These are phyloP conservation scores for Antrodiella citrinella DNA, from an alignment of 768 basidiomycete species.

Conservation along the genomic window DNA sequence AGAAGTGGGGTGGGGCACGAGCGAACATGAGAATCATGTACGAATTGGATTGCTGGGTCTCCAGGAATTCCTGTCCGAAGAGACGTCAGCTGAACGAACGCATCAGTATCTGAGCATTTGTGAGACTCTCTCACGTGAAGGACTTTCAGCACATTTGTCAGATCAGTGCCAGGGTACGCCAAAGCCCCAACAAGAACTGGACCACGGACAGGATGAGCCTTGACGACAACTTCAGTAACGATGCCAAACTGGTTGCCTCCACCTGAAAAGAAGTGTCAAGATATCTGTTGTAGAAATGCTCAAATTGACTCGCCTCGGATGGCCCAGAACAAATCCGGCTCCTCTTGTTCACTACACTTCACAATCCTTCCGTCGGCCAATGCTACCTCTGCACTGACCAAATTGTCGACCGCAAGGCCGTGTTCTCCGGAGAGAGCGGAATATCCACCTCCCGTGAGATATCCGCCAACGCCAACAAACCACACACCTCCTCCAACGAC, in stretches of 20 bases:
- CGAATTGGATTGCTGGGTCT: neutral
- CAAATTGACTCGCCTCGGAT: slow-evolving; percentile 18
- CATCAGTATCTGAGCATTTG: slow-evolving; percentile 1
- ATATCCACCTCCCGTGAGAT: slow-evolving; percentile 10
- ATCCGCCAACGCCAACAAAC: slow-evolving; percentile 9
- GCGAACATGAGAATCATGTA: neutral
- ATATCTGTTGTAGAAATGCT: no score
- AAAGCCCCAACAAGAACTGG: slow-evolving; percentile 1
- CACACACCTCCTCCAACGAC: slow-evolving; percentile 9
- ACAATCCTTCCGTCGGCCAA: slow-evolving; percentile 13
- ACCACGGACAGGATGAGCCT: slow-evolving; percentile 8
- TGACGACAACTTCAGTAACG: slow-evolving; percentile 15
- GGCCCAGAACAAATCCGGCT: slow-evolving; percentile 25
- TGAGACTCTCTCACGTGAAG: slow-evolving; percentile 6
- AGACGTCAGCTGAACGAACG: neutral
- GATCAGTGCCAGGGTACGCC: neutral
- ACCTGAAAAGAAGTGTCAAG: slow-evolving; percentile 7
- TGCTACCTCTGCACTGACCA: slow-evolving; percentile 7
- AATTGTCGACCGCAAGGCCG: slow-evolving; percentile 16
- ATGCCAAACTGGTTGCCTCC: slow-evolving; percentile 22
- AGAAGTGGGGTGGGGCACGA: neutral
- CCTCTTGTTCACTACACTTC: slow-evolving; percentile 13
- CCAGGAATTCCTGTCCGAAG: neutral
- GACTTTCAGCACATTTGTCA: neutral
- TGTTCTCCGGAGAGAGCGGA: slow-evolving; percentile 12